phyloP scores from a whole-genome alignment of 2,329 filamentous ascomycete species.

The Neofusicoccum cordaticola region DNA sequence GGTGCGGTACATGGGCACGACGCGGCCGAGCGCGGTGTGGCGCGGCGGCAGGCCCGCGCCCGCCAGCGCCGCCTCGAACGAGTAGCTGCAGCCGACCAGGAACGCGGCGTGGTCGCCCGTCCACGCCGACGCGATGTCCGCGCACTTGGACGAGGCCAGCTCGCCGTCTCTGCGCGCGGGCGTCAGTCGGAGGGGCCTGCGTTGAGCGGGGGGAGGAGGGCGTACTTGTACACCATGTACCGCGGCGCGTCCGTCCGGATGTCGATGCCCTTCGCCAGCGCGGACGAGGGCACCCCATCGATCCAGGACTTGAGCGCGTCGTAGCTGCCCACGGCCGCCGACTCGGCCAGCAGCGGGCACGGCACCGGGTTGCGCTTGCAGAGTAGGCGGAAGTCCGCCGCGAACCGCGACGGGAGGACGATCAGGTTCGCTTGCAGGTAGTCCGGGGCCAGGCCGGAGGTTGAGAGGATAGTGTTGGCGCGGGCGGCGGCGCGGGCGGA shows the following conservation, averaged over 20 bases:
- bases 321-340: slow-evolving; percentile 44
- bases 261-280: slow-evolving; percentile 50
- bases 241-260: slow-evolving; percentile 57
- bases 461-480: slow-evolving; percentile 50
- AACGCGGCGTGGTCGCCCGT: slow-evolving; percentile 59
- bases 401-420: slow-evolving; percentile 56
- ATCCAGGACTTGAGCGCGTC: slow-evolving; percentile 40
- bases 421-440: slow-evolving; percentile 63
- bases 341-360: slow-evolving; percentile 59
- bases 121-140: slow-evolving; percentile 54
- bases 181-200: slow-evolving; percentile 23
- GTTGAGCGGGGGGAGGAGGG: no score
- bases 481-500: slow-evolving; percentile 47
- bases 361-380: slow-evolving; percentile 62
- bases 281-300: slow-evolving; percentile 37
- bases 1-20: slow-evolving; percentile 63
- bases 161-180: neutral
- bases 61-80: slow-evolving; percentile 58
- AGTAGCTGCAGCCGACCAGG: slow-evolving; percentile 63
- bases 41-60: slow-evolving; percentile 51
- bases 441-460: slow-evolving; percentile 55
- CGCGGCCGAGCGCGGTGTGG: slow-evolving; percentile 49
- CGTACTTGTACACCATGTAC: slow-evolving; percentile 58
- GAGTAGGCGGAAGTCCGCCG: slow-evolving; percentile 56
- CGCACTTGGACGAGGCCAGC: slow-evolving; percentile 32